Conservation (phyloP, 805 yeast species). For the Pachysolen tannophilus region DNA sequence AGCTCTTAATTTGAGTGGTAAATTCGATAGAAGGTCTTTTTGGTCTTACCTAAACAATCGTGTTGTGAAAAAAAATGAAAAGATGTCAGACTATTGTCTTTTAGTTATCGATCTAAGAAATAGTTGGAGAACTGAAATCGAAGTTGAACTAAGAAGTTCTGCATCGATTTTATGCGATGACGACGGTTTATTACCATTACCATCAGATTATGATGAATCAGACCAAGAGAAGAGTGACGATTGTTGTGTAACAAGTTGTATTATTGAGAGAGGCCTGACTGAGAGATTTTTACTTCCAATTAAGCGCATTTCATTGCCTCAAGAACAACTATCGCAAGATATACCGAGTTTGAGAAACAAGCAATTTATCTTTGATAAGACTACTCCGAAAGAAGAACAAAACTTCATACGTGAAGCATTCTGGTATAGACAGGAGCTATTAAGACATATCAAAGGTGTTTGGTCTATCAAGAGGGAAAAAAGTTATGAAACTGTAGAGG, state of each 20-base stretch:
- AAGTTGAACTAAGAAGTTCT: constrained; percentile 18
- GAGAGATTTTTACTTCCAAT: constrained; percentile 66
- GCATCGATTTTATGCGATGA: constrained; percentile 13
- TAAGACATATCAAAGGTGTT: constrained; percentile 49
- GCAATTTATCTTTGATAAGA: constrained; percentile 59
- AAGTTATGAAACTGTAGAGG: background rate
- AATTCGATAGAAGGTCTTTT: background rate
- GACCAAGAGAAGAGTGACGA: constrained; percentile 3
- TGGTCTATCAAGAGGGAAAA: constrained; percentile 40
- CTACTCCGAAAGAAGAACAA: constrained; percentile 48
- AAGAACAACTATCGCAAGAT: constrained; percentile 34
- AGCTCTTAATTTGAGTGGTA: no score
- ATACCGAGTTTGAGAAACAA: constrained; percentile 67
- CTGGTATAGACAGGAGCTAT: constrained; percentile 71
- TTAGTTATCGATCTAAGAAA: constrained; percentile 73
- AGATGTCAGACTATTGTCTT: constrained; percentile 47
- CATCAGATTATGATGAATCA: no score
- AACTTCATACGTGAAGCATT: constrained; percentile 52
- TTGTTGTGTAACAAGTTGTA: constrained; percentile 1
- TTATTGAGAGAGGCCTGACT: constrained; percentile 6
- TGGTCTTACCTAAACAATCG: constrained; percentile 6
- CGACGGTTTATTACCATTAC: constrained; percentile 1
- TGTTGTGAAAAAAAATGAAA: constrained; percentile 17
- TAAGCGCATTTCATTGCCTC: constrained; percentile 38
- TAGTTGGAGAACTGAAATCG: constrained; percentile 59